phyloP scores from a whole-genome alignment of 2,329 filamentous ascomycete genomes.

The Elsinoe ampelina region DNA sequence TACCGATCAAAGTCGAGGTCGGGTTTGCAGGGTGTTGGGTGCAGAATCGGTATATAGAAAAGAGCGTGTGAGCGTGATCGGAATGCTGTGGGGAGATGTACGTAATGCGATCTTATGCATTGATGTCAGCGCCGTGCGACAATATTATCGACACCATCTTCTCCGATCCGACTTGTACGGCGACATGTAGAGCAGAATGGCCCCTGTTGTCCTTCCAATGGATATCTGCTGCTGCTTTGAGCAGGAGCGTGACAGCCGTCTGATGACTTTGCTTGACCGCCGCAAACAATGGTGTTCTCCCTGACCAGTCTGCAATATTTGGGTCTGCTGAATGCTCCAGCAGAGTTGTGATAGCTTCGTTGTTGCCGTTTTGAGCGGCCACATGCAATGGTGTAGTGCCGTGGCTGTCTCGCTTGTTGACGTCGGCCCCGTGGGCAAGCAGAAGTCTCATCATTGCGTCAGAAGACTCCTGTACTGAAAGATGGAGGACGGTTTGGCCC shows the following conservation, averaged over 20 bases:
- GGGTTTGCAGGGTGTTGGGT: neutral
- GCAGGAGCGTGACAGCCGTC: neutral
- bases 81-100: too few species aligned
- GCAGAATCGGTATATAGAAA: neutral
- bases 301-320: neutral
- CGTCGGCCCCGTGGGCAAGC: neutral
- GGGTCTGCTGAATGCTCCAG: neutral
- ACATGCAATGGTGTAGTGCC: neutral
- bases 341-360: neutral
- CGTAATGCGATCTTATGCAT: neutral
- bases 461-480: neutral
- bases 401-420: neutral
- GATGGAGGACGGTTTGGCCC: neutral
- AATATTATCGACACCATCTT: neutral
- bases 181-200: neutral
- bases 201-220: neutral
- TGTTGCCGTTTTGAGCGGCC: neutral
- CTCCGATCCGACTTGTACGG: neutral
- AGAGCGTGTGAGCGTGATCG: too few species aligned
- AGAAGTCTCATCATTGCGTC: neutral
- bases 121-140: neutral
- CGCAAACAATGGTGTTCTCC: neutral
- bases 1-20: conserved; percentile 3
- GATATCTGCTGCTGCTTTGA: neutral
- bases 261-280: neutral